A percentile compares a stretch with the other conserved stretches of the same genome.
Evolutionary conservation across 2,329 filamentous ascomycete species (phyloP).

Genomic region (Aspergillus fumigatiaffinis): DNA sequence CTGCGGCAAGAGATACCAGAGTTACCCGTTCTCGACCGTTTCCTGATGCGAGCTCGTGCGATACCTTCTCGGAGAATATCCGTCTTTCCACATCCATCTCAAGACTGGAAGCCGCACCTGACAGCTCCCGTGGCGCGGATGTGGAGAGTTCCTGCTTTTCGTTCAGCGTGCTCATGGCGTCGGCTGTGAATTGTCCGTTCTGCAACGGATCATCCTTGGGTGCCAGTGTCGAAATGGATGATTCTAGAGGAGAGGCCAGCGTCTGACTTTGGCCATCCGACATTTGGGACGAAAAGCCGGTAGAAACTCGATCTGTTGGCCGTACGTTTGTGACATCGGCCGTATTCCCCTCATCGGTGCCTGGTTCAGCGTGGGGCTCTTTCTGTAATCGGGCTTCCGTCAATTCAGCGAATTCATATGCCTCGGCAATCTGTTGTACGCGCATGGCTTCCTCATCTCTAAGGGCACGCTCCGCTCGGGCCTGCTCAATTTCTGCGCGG

Average conservation of each 20-base stretch:
- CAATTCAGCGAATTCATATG: neutral
- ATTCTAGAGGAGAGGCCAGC: neutral
- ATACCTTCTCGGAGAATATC: neutral
- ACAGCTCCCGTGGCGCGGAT: neutral
- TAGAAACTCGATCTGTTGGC: neutral
- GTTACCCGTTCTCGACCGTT: slow-evolving; percentile 38
- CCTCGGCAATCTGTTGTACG: neutral
- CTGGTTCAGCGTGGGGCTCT: neutral
- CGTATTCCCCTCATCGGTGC: neutral
- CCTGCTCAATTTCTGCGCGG: slow-evolving; percentile 46
- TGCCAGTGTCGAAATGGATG: neutral
- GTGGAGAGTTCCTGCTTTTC: neutral
- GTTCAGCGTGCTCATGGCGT: neutral
- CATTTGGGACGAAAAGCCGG: neutral
- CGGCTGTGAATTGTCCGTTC: neutral
- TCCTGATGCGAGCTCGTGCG: neutral
- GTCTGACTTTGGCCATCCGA: neutral
- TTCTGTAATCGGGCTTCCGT: neutral
- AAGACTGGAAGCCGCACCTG: neutral
- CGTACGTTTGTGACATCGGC: neutral
- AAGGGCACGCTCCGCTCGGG: slow-evolving; percentile 36
- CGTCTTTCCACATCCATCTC: slow-evolving; percentile 31
- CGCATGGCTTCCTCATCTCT: neutral
- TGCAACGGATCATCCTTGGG: neutral
- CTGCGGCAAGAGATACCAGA: slow-evolving; percentile 48